Evolutionary conservation across 1,284 basidiomycete species (phyloP).

Genomic region (Dichomitus squalens): DNA sequence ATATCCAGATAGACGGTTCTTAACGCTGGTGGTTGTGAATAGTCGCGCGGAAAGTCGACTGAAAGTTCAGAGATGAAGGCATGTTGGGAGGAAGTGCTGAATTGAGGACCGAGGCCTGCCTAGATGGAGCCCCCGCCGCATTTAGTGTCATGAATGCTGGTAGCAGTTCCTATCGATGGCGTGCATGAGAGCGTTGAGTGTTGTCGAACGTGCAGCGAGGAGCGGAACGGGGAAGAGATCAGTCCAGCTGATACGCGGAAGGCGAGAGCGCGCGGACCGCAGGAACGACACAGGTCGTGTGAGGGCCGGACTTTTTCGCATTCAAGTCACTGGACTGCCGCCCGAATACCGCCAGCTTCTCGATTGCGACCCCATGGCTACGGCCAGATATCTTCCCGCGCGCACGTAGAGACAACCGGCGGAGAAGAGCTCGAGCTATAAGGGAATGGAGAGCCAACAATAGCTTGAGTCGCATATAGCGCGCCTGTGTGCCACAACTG

Average conservation of each 20-base stretch:
- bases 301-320: slow-evolving; percentile 2
- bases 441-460: neutral
- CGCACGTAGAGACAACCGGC: neutral
- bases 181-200: slow-evolving; percentile 6
- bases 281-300: slow-evolving; percentile 1
- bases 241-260: slow-evolving; percentile 13
- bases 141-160: slow-evolving; percentile 6
- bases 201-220: neutral
- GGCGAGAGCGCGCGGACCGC: slow-evolving; percentile 13
- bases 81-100: slow-evolving; percentile 3
- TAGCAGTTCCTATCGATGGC: slow-evolving; percentile 10
- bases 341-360: neutral
- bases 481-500: no score
- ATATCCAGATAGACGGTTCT: neutral
- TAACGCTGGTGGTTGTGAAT: neutral
- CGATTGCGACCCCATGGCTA: neutral
- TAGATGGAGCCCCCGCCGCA: neutral
- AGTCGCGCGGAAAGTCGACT: neutral
- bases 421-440: neutral
- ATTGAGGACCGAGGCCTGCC: neutral
- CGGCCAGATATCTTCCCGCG: neutral
- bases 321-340: slow-evolving; percentile 6
- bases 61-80: neutral
- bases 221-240: neutral
- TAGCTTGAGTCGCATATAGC: neutral